A percentile compares a stretch with the other conserved stretches of the same genome.
These are phyloP conservation scores for Pythium brassicae DNA, from an alignment of 352 stramenopile genomes.

Conservation along the genomic window DNA sequence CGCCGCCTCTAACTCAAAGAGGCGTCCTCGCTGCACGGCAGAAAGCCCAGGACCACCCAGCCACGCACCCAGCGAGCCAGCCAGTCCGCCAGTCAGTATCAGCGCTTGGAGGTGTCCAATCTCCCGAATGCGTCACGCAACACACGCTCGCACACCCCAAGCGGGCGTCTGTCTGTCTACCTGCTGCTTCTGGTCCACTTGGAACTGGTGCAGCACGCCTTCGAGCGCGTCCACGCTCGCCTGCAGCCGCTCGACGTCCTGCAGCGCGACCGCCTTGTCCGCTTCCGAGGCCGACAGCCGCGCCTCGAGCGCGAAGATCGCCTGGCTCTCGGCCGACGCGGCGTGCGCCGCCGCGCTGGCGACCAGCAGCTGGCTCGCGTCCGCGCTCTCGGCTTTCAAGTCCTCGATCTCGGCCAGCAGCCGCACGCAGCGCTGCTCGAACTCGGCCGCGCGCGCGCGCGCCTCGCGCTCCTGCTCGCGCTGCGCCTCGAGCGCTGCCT, in stretches of 20 bases:
- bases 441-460: slow-evolving; percentile 42
- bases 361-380: slow-evolving; percentile 45
- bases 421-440: slow-evolving; percentile 63
- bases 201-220: slow-evolving; percentile 61
- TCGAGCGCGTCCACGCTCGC: slow-evolving; percentile 51
- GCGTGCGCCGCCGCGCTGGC: slow-evolving; percentile 43
- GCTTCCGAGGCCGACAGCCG: slow-evolving; percentile 46
- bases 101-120: no score
- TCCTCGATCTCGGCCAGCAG: slow-evolving; percentile 50
- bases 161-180: no score
- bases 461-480: slow-evolving; percentile 34
- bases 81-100: no score
- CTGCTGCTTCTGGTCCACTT: slow-evolving; percentile 51
- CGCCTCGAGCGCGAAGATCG: slow-evolving; percentile 61
- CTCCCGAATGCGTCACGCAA: no score
- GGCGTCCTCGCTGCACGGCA: slow-evolving; percentile 28
- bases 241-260: slow-evolving; percentile 55
- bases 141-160: not conserved
- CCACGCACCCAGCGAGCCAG: no score
- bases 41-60: no score
- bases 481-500: slow-evolving; percentile 30
- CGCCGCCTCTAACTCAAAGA: slow-evolving; percentile 41
- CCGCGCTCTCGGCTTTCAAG: slow-evolving; percentile 36
- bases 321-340: slow-evolving; percentile 45
- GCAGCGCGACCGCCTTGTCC: slow-evolving; percentile 50